These are phyloP conservation scores for Biscogniauxia marginata DNA, from an alignment of 2,329 filamentous ascomycete genomes.

Conservation along the genomic window DNA sequence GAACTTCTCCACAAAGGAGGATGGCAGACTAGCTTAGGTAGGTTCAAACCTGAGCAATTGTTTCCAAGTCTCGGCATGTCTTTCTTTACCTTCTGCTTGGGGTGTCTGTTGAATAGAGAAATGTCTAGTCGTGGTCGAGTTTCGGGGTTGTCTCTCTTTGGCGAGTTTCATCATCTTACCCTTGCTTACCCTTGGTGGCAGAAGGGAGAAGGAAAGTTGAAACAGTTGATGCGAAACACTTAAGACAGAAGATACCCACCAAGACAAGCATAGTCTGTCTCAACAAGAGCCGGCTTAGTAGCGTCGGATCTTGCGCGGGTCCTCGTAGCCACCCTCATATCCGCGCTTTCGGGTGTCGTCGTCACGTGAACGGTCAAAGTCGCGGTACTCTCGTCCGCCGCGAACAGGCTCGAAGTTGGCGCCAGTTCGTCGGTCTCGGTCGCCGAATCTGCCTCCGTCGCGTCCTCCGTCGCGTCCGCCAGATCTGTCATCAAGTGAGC, in stretches of 20 bases:
- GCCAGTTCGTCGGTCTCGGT: conserved; percentile 35
- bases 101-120: neutral
- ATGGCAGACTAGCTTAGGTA: neutral
- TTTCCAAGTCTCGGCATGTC: neutral
- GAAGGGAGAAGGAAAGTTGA: conserved; percentile 35
- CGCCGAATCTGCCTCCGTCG: conserved; percentile 38
- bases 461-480: conserved; percentile 45
- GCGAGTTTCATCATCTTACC: conserved; percentile 30
- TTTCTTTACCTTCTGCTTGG: neutral
- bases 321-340: conserved; percentile 80
- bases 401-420: conserved; percentile 85
- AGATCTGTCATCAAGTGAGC: conserved; percentile 60
- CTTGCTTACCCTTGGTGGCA: conserved; percentile 37
- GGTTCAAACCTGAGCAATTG: neutral
- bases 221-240: conserved; percentile 31
- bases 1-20: neutral
- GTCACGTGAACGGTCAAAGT: conserved; percentile 53
- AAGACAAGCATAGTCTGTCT: conserved; percentile 32
- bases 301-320: conserved; percentile 65
- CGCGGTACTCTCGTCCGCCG: conserved; percentile 55
- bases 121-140: neutral
- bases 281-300: conserved; percentile 47
- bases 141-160: neutral
- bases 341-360: conserved; percentile 64
- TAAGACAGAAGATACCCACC: conserved; percentile 49